Conservation (phyloP, 768 basidiomycete species). For the Jaapia argillacea region DNA sequence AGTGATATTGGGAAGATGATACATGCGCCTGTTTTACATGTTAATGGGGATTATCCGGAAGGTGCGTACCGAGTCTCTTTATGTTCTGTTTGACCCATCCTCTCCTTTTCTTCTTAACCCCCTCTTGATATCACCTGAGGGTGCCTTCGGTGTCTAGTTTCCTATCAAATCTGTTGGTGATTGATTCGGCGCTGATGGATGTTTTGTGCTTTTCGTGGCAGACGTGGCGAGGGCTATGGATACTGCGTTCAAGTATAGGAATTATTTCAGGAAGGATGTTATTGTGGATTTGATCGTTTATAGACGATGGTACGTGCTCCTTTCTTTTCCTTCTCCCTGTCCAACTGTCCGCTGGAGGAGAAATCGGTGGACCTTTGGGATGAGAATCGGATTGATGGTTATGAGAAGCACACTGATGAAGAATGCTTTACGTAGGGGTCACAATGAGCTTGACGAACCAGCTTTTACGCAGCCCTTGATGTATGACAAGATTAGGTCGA, state of each 20-base stretch:
- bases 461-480: constrained; percentile 83
- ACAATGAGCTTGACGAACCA: constrained; percentile 85
- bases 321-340: not conserved
- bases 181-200: too few species aligned
- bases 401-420: too few species aligned
- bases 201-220: too few species aligned
- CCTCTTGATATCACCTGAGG: too few species aligned
- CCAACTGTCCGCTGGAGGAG: too few species aligned
- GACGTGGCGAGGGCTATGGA: constrained; percentile 82
- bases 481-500: constrained; percentile 78
- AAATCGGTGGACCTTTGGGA: too few species aligned
- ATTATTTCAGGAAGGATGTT: constrained; percentile 85
- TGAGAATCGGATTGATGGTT: too few species aligned
- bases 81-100: not conserved
- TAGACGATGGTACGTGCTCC: constrained; percentile 52
- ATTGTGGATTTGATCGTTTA: constrained; percentile 88
- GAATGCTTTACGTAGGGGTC: constrained; percentile 43
- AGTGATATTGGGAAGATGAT: constrained; percentile 88
- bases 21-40: constrained; percentile 80
- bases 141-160: too few species aligned
- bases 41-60: constrained; percentile 89
- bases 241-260: constrained; percentile 80
- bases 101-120: not conserved
- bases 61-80: constrained; percentile 24
- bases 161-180: too few species aligned